Base-by-base conservation (phyloP, 1,139 yeast genomes). In the Yamadazyma membranifaciens region DNA sequence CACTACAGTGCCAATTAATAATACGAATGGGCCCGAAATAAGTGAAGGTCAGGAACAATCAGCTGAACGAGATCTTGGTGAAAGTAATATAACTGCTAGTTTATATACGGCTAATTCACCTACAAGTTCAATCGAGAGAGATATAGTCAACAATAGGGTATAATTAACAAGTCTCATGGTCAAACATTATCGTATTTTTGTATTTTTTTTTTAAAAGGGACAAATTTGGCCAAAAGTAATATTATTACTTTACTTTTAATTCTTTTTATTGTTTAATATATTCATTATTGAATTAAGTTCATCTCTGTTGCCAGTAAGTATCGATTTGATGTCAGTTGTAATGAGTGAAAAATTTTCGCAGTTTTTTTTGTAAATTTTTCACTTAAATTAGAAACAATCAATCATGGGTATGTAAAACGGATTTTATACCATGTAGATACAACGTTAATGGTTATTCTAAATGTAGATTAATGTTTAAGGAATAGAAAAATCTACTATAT, bases 121-220 rank as follows among this genome's bases (percentile, higher is more conserved):
- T 6, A 20, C 7, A 20, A 20, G 24, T 20, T 20, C 24, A 20
- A 20, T 20, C 7, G 24, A 20, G 34, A 51, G 65, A 42, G 58
- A 56, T 35, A 46, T 55, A 26, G 63, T 57, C 24, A 63, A 61
- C 22, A 62, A 59, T 41, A 56, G 66, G 42, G 67, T 62, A 12
- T 62, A 51, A 32, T 20, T 20, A 20, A 6, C 24, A 20, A 20
- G 5, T 30, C 32, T 13, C 17, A n/a, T 10, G 9, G 9, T 27
- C 24, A 20, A 20, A 7, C 24, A 6, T 20, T 20, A 20, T n/a
- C n/a, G n/a, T n/a, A n/a, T n/a, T n/a, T n/a, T n/a, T n/a, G n/a
- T n/a, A n/a, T n/a, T n/a, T n/a, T n/a, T n/a, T 20, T 20, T 20
- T 7, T 20, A 20, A 6, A 7, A 20, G 24, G 24, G 7, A 20